Percentiles rank a stretch among this genome's conserved stretches.
Evolutionary conservation across 768 basidiomycete species (phyloP).

Genomic region (Naganishia friedmannii): DNA sequence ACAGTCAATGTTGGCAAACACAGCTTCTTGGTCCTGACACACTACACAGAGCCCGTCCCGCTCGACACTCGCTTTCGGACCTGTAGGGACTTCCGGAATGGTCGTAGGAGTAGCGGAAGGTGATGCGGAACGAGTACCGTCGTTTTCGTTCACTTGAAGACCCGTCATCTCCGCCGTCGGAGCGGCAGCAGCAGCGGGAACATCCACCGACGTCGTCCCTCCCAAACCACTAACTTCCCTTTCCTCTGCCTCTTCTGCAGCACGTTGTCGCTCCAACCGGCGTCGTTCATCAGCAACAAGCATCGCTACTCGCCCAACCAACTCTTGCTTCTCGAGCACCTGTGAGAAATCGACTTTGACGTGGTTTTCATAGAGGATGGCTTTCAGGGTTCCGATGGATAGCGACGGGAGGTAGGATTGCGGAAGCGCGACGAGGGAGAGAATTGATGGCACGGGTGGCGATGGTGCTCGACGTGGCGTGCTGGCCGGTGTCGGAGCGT

Average conservation of each 20-base stretch:
- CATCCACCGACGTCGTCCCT: not conserved
- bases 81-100: conserved; percentile 38
- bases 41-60: conserved; percentile 76
- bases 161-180: not conserved
- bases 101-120: conserved; percentile 6
- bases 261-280: conserved; percentile 44
- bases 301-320: conserved; percentile 46
- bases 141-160: conserved; percentile 17
- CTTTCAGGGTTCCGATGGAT: conserved; percentile 71
- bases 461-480: conserved; percentile 51
- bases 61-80: conserved; percentile 47
- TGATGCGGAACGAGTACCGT: not conserved
- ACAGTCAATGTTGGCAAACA: conserved; percentile 90
- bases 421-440: conserved; percentile 66
- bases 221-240: not conserved
- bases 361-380: conserved; percentile 74
- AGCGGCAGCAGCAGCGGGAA: not conserved
- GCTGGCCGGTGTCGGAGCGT: conserved; percentile 33
- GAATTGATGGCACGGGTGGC: conserved; percentile 61
- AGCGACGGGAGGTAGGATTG: conserved; percentile 61
- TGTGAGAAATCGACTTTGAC: conserved; percentile 59
- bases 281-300: conserved; percentile 47
- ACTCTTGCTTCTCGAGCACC: conserved; percentile 70
- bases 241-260: conserved; percentile 40
- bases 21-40: conserved; percentile 91